Evolutionary conservation across 768 basidiomycete species (phyloP).

Genomic region (Xanthoconium purpureum): DNA sequence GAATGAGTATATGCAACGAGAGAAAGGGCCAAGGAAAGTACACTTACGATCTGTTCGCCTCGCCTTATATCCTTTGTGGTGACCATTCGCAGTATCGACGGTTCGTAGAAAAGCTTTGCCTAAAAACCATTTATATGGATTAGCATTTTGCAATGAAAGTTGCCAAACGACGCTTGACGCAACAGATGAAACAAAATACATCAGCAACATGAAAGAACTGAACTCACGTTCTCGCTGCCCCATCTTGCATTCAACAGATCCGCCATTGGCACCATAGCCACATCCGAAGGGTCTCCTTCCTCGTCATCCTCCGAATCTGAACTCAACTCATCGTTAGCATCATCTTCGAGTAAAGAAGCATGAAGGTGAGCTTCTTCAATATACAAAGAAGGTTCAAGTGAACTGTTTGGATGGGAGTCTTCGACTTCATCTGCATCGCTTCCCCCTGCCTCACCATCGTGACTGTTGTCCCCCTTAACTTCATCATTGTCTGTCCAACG

Average conservation of each 20-base stretch:
- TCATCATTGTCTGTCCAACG: slow-evolving; percentile 45
- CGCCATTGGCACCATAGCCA: slow-evolving; percentile 94
- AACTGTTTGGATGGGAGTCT: slow-evolving; percentile 21
- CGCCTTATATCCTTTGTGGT: slow-evolving; percentile 68
- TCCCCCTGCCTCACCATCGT: slow-evolving; percentile 22
- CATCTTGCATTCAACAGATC: slow-evolving; percentile 93
- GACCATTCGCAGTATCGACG: slow-evolving; percentile 70
- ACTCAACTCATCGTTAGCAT: slow-evolving; percentile 30
- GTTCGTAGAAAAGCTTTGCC: slow-evolving; percentile 86
- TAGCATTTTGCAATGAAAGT: neutral
- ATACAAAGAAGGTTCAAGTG: slow-evolving; percentile 29
- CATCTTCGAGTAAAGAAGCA: slow-evolving; percentile 1
- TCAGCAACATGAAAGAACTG: neutral
- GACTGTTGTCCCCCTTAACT: slow-evolving; percentile 4
- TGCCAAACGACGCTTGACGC: neutral
- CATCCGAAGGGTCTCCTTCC: slow-evolving; percentile 57
- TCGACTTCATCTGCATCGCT: slow-evolving; percentile 31
- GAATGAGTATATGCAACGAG: no score
- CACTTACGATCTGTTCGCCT: slow-evolving; percentile 84
- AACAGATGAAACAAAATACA: neutral
- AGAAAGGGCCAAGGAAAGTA: neutral
- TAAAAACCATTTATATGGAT: slow-evolving; percentile 26
- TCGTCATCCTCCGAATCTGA: slow-evolving; percentile 43
- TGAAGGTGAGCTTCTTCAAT: slow-evolving; percentile 23
- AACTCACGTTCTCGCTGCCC: slow-evolving; percentile 75